Evolutionary conservation across 495 filamentous ascomycete species (phyloP), one percentile per base, ranked within the genome.

Genomic region (Podospora appendiculata): DNA sequence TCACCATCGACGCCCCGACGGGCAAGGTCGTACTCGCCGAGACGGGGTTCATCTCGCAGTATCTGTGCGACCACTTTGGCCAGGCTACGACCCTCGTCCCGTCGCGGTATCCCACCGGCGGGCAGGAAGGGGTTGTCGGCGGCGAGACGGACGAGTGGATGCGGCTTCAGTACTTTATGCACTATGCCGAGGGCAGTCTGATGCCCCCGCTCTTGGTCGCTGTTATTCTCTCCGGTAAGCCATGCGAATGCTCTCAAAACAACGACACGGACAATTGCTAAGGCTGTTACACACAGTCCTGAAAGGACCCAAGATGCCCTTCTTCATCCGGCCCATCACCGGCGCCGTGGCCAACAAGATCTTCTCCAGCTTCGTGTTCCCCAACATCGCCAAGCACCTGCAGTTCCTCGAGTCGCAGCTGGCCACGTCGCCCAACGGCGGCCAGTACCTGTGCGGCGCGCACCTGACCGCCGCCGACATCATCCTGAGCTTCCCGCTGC

Each of bases 241-340:
- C 25, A 2, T 25, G 25, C 5, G 25, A 25, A 25, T 25, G 25
- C 25, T 25, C 25, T 25, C 25, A 5, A 25, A 25, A 25, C 25
- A n/a, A n/a, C n/a, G n/a, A n/a, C n/a, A n/a, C n/a, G n/a, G n/a
- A n/a, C n/a, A n/a, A n/a, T n/a, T n/a, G n/a, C n/a, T n/a, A n/a
- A n/a, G n/a, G n/a, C n/a, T n/a, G n/a, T n/a, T n/a, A n/a, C n/a
- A 6, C 11, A 6, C 48, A 62, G 62, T 55, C 19, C 54, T 96
- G 47, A 82, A 80, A 53, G 76, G 78, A 11, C 68, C 81, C 5
- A 78, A 82, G 0, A 69, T 88, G 6, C 90, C 90, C 2, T 95
- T 95, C 78, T 90, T 95, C 74, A 71, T 96, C 63, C 85, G 84
- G 41, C 89, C 88, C 14, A 78, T 96, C 52, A 85, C 87, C 8